A percentile compares a stretch with the other conserved stretches of the same genome.
Conservation (phyloP, 345 rosid genomes). For the Gossypium stocksii region DNA sequence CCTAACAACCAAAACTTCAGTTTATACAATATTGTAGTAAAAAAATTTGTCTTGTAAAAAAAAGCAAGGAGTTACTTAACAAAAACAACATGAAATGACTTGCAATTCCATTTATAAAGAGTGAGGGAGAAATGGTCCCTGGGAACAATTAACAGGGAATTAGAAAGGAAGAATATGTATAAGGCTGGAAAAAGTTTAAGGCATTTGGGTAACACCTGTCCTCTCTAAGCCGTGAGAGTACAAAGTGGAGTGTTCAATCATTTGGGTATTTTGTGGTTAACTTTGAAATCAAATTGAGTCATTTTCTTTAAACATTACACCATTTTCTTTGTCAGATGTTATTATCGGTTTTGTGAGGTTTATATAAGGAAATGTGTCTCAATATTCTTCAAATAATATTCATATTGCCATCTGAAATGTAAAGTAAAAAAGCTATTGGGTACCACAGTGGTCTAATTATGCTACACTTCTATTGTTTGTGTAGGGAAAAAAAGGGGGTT, state of each 20-base stretch:
- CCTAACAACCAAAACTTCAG: neutral
- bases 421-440: neutral
- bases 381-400: neutral
- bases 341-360: no score
- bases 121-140: neutral
- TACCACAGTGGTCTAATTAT: neutral
- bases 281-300: neutral
- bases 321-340: neutral
- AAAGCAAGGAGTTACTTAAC: neutral
- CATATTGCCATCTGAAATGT: neutral
- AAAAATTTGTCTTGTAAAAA: neutral
- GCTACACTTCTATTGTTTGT: neutral
- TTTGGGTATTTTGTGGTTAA: neutral
- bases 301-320: neutral
- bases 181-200: neutral
- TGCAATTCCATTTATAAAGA: neutral
- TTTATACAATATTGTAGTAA: no score
- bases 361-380: no score
- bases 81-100: neutral
- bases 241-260: neutral
- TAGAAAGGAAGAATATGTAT: neutral
- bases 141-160: neutral
- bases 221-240: neutral
- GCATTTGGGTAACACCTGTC: neutral
- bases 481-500: neutral